Conservation (phyloP, 2,329 filamentous ascomycete genomes). For the Pleomassaria siparia region DNA sequence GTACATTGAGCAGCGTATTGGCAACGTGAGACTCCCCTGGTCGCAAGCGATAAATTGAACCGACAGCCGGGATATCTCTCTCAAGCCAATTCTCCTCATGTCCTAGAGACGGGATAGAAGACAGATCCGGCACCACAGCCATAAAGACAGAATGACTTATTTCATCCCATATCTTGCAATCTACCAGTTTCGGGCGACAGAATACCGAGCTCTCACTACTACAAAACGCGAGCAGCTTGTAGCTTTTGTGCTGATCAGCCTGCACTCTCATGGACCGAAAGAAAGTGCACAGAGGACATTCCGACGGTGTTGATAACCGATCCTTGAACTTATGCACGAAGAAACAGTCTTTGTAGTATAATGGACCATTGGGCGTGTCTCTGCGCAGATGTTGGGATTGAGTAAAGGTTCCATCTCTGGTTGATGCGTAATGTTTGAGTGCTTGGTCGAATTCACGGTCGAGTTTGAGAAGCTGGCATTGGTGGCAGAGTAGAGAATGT, state of each 20-base stretch:
- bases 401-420: neutral
- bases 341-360: conserved; percentile 5
- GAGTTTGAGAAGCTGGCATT: neutral
- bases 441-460: neutral
- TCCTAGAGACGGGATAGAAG: conserved; percentile 1
- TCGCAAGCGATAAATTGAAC: conserved; percentile 7
- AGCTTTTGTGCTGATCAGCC: conserved; percentile 6
- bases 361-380: neutral
- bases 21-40: neutral
- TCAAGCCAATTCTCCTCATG: conserved; percentile 12
- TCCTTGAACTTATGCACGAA: conserved; percentile 2
- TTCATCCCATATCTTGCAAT: neutral
- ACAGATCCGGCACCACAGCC: conserved; percentile 15
- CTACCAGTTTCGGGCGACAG: neutral
- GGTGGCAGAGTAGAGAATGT: neutral
- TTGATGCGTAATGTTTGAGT: neutral
- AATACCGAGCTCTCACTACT: conserved; percentile 15
- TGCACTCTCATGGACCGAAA: conserved; percentile 9
- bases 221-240: conserved; percentile 17
- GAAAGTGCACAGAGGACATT: conserved; percentile 4
- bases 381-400: neutral
- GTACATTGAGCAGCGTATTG: conserved; percentile 1
- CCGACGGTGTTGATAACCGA: neutral
- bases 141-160: conserved; percentile 11
- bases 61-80: conserved; percentile 9